Evolutionary conservation across 257 asterid genomes (phyloP), one percentile per base, ranked within the genome.

Genomic region (Plantago elongata): DNA sequence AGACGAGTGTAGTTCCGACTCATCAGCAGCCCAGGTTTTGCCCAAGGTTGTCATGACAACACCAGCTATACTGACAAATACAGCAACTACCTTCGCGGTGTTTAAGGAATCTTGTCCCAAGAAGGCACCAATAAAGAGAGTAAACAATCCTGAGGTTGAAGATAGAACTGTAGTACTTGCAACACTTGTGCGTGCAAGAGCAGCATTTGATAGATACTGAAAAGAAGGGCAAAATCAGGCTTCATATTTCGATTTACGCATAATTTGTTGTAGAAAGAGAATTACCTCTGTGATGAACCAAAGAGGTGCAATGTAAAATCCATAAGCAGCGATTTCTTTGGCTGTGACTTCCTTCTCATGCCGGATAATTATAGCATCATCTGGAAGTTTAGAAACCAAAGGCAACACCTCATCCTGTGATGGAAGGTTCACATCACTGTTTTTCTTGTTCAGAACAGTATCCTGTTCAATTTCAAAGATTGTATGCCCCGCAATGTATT

Each of bases 11-110:
- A 73, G 76, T 60, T 82, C 67, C 3, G 92, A 54, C 52, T 93
- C 99, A 66, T 93, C 99, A 2, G 92, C 70, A 3, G 99, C 97
- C 99, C 99, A 93, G 10, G 99, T 89, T 79, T 89, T 93, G 46
- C 99, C 99, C 2, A 89, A 73, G 62, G 97, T 83, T 57, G 99
- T 87, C 99, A 89, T 89, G 74, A 73, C 85, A 60, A 89, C 97
- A 15, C 99, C 99, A 15, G 94, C 80, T 58, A 93, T 84, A 85
- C 96, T 87, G 62, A 93, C 94, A 66, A 87, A 82, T 42, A 93
- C 99, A 66, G 99, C 99, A 69, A 89, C 73, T 49, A 93, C 58
- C 79, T 85, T 89, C 15, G 96, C 79, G 40, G 82, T 48, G 65
- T 77, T 89, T 62, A 93, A 74, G 50, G 97, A 75, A 70, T 93